These are phyloP conservation scores for Centrapalus pauciflorus DNA, from an alignment of 129 eudicot genomes.

Conservation along the genomic window DNA sequence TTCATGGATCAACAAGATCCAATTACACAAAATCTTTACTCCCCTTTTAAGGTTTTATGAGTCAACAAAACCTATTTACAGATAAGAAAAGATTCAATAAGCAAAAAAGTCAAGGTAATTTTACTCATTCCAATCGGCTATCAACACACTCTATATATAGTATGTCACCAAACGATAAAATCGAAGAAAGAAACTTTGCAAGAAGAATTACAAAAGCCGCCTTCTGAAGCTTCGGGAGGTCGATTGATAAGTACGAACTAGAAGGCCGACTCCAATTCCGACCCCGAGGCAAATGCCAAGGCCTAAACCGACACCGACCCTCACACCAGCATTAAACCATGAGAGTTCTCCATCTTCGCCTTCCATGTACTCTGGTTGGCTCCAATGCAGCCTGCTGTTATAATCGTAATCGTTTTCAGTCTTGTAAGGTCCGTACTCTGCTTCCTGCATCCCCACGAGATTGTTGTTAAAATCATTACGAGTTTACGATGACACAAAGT, in stretches of 20 bases:
- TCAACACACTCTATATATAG: slow-evolving; percentile 29
- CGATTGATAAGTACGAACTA: slow-evolving; percentile 77
- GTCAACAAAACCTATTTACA: slow-evolving; percentile 25
- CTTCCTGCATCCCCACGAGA: slow-evolving; percentile 35
- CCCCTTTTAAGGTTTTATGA: background rate
- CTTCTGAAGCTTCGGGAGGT: slow-evolving; percentile 63
- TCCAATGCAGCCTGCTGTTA: slow-evolving; percentile 40
- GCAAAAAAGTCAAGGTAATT: slow-evolving; percentile 13
- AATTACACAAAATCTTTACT: slow-evolving; percentile 24
- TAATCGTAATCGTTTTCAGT: slow-evolving; percentile 52
- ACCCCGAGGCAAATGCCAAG: slow-evolving; percentile 83
- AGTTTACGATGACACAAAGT: background rate
- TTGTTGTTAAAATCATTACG: background rate
- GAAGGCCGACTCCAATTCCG: slow-evolving; percentile 79
- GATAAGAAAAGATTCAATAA: background rate
- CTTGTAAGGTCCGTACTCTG: slow-evolving; percentile 58
- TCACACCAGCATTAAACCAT: slow-evolving; percentile 85
- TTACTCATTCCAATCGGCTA: slow-evolving; percentile 24
- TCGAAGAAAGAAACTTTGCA: background rate
- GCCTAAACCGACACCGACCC: slow-evolving; percentile 88
- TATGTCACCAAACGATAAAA: slow-evolving; percentile 2
- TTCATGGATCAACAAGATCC: background rate
- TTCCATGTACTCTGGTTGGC: slow-evolving; percentile 52
- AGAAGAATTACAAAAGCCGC: slow-evolving; percentile 44
- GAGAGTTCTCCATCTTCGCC: slow-evolving; percentile 88